phyloP scores from a whole-genome alignment of 352 stramenopile genomes.

The Phytopythium oedochilum region DNA sequence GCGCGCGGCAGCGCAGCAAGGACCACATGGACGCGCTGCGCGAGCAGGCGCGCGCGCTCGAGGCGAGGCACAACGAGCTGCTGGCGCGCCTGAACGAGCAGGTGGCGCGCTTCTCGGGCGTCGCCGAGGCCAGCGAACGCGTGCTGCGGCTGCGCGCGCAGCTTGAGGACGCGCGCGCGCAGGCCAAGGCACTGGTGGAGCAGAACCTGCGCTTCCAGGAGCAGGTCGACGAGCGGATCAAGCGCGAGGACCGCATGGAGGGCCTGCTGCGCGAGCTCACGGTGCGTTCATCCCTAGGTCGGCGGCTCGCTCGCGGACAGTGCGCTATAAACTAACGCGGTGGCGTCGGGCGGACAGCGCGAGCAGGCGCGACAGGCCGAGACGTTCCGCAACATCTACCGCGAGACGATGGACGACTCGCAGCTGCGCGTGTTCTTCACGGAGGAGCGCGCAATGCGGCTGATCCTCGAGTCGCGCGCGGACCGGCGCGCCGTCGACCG shows the following conservation, averaged over 20 bases:
- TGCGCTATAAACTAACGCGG: too few relatives aligned
- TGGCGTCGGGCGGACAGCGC: not conserved
- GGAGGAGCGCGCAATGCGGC: constrained; percentile 22
- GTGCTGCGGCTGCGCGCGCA: constrained; percentile 18
- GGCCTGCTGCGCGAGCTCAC: constrained; percentile 40
- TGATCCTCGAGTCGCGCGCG: constrained; percentile 38
- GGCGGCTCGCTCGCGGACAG: too few relatives aligned
- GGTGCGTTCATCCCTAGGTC: constrained; percentile 4
- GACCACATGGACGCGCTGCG: constrained; percentile 47
- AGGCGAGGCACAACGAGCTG: constrained; percentile 28
- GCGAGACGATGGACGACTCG: constrained; percentile 10
- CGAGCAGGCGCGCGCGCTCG: constrained; percentile 21
- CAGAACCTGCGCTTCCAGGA: constrained; percentile 45
- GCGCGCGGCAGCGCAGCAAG: constrained; percentile 40
- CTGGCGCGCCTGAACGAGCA: constrained; percentile 30
- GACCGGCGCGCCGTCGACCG: constrained; percentile 28
- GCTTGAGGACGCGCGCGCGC: constrained; percentile 24
- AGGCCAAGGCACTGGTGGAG: constrained; percentile 31
- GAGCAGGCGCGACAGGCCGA: constrained; percentile 19
- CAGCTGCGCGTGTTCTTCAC: constrained; percentile 12
- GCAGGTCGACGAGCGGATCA: constrained; percentile 40
- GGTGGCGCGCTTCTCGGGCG: constrained; percentile 13
- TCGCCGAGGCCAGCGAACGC: constrained; percentile 4
- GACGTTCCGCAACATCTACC: constrained; percentile 19
- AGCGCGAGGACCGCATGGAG: constrained; percentile 52